Base-by-base conservation (phyloP, 768 basidiomycete genomes). In the Mycena epipterygia region DNA sequence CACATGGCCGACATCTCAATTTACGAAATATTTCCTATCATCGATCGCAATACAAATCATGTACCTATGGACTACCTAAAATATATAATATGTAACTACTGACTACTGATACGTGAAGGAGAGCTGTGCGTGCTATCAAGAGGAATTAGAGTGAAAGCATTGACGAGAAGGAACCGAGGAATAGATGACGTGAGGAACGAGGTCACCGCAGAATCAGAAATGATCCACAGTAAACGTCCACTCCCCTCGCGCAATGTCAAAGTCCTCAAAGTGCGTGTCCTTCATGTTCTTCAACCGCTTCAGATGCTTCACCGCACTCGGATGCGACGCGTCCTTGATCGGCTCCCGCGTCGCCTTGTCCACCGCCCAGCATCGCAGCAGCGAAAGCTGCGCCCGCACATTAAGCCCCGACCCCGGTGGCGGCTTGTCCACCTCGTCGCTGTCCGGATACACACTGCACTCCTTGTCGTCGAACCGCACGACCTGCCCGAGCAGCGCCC, bases 201-300 rank as follows among this genome's bases (percentile, higher is more conserved):
- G 11, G 37, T 23, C 27, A 56, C 16, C 52, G 42, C 29, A 33
- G 17, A 35, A 46, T 70, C 57, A 95, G 85, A 98, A 99, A 83
- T 97, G 95, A 78, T 96, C 91, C 71, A 99, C 98, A 33, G 87
- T 90, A 83, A 99, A 99, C 57, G 90, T 93, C 97, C 97, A 98
- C 81, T 89, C 91, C 59, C 98, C 98, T 75, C 91, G 90, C 74
- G 85, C 85, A 62, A 90, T 86, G 67, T 96, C 92, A 79, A 94
- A 99, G 76, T 82, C 83, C 78, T 94, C 91, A 76, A 96, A 98
- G 55, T 88, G 88, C 44, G 97, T 98, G 63, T 93, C 91, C 78
- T 91, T 91, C 88, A 97, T 95, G 61, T 85, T 87, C 85, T 91
- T 91, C 79, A 98, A 83, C 72, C 93, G 88, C 81, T 94, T 95